Percentiles rank a stretch among this genome's conserved stretches.
These are phyloP conservation scores for Colletotrichum sp. DNA, from an alignment of 2,329 filamentous ascomycete genomes.

Conservation along the genomic window DNA sequence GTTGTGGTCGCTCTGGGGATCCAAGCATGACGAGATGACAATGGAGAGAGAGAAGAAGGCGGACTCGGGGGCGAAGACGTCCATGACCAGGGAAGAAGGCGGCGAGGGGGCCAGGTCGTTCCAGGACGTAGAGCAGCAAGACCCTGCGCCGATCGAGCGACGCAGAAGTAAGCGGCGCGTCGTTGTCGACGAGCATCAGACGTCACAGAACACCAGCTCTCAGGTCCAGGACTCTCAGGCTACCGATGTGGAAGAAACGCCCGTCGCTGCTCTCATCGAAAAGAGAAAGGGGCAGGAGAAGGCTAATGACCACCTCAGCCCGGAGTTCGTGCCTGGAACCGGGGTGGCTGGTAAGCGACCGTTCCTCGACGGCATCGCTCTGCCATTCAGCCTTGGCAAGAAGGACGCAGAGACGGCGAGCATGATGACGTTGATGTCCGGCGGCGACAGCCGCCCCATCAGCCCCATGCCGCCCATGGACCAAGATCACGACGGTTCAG, in stretches of 20 bases:
- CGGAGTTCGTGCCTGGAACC: conserved; percentile 47
- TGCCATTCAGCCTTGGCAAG: conserved; percentile 72
- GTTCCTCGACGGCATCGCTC: conserved; percentile 70
- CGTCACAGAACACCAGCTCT: conserved; percentile 19
- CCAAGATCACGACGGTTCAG: background rate
- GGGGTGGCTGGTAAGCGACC: conserved; percentile 66
- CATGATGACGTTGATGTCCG: conserved; percentile 68
- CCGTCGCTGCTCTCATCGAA: conserved; percentile 47
- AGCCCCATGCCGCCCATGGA: conserved; percentile 28
- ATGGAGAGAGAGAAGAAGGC: conserved; percentile 63
- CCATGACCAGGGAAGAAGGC: conserved; percentile 40
- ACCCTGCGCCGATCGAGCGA: conserved; percentile 33
- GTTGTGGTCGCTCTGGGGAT: conserved; percentile 87
- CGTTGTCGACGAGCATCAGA: conserved; percentile 58
- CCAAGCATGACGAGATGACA: conserved; percentile 82
- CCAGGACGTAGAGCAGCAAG: conserved; percentile 43
- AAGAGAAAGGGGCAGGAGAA: conserved; percentile 41
- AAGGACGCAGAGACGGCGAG: conserved; percentile 67
- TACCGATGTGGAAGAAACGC: conserved; percentile 40
- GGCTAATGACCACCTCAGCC: conserved; percentile 43
- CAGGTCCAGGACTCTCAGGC: conserved; percentile 23
- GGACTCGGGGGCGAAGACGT: conserved; percentile 32
- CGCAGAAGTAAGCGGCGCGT: conserved; percentile 48
- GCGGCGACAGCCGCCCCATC: conserved; percentile 36
- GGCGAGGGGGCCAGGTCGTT: conserved; percentile 47